Base-by-base conservation (phyloP, 2,329 filamentous ascomycete species). In the Herpotrichia juniperi region DNA sequence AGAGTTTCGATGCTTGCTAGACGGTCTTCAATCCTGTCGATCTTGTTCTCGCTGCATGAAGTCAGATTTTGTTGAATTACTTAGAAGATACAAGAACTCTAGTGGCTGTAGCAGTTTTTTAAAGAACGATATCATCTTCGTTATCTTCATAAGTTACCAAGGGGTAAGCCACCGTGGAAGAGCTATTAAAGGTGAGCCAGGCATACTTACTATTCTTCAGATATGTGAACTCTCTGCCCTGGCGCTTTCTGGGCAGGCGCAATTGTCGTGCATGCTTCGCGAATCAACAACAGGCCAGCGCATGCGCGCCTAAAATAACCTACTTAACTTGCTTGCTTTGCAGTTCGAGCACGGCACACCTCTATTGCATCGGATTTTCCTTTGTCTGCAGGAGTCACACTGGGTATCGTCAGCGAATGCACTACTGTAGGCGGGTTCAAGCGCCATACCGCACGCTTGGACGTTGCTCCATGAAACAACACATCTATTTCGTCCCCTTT, bases 1-100 rank as follows among this genome's bases (percentile, higher is more conserved):
- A 76, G 64, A 45, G 66, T 59, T 54, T 83, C 80, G 34, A 83
- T 81, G 16, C 72, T 72, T 7, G 72, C 71, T 8, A 83, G 67
- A 14, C 80, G 75, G 24, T 79, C 75, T 58, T 81, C 79, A 45
- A 83, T 81, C 10, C 77, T 61, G 52, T 82, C 80, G 44, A 83
- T 80, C 63, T 82, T 81, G 58, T 73, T 77, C 61, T 83, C 80
- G 64, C 79, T 81, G 34, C 8, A 37, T 8, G n/a, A 37, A 16
- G 34, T 7, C n/a, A n/a, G n/a, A n/a, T n/a, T n/a, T n/a, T n/a
- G n/a, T n/a, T n/a, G n/a, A n/a, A 2, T 4, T n/a, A n/a, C n/a
- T n/a, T n/a, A n/a, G n/a, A n/a, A n/a, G n/a, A n/a, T n/a, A n/a
- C n/a, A n/a, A n/a, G n/a, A 12, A 16, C 7, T 24, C 37, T 35